A percentile compares a stretch with the other conserved stretches of the same genome.
These are phyloP conservation scores for Boletus subluridellus DNA, from an alignment of 1,284 basidiomycete species.

Conservation along the genomic window DNA sequence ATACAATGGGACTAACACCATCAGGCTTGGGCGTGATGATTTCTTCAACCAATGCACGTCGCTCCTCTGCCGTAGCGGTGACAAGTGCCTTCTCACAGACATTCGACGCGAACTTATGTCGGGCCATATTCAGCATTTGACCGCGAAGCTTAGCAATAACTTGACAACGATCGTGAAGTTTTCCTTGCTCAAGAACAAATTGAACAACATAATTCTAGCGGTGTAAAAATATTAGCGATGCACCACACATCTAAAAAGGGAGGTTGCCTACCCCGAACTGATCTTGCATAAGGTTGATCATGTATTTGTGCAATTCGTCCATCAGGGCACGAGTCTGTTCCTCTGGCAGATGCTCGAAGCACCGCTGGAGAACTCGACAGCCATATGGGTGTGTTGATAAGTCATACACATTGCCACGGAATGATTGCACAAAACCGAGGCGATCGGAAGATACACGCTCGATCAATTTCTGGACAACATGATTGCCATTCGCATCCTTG, in stretches of 20 bases:
- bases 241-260: not conserved
- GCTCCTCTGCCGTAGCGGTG: constrained; percentile 60
- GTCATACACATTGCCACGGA: constrained; percentile 80
- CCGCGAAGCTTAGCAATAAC: too few relatives aligned
- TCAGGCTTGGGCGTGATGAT: constrained; percentile 67
- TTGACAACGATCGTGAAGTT: too few relatives aligned
- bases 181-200: too few relatives aligned
- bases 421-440: constrained; percentile 74
- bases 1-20: constrained; percentile 59
- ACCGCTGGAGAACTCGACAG: constrained; percentile 92
- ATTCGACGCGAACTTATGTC: constrained; percentile 92
- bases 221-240: not conserved
- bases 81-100: constrained; percentile 92
- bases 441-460: constrained; percentile 75
- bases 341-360: constrained; percentile 81
- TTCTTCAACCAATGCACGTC: constrained; percentile 74
- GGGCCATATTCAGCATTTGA: too few relatives aligned
- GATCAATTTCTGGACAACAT: constrained; percentile 88
- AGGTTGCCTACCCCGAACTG: constrained; percentile 73
- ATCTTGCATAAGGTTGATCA: constrained; percentile 75
- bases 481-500: constrained; percentile 92
- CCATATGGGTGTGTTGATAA: constrained; percentile 91
- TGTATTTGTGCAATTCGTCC: constrained; percentile 79
- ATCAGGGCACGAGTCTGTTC: constrained; percentile 70
- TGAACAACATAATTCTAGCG: too few relatives aligned